phyloP scores from a whole-genome alignment of 73 alveolate genomes.

The Stentor coeruleus region DNA sequence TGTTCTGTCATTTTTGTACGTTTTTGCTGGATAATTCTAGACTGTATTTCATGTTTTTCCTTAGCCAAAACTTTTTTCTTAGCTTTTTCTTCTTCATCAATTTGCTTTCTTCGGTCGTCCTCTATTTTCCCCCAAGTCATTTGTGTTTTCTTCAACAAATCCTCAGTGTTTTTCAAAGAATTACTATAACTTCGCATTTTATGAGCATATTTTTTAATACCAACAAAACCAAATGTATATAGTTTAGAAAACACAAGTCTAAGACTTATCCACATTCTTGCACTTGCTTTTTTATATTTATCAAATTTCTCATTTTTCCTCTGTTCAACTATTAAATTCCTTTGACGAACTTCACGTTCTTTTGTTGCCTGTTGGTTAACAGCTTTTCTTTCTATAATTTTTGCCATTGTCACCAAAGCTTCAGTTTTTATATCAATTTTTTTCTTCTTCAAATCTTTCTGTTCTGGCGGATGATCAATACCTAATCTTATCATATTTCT shows the following conservation, averaged over 20 bases:
- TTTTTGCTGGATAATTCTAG: neutral
- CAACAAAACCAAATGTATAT: no score
- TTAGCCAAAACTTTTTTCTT: neutral
- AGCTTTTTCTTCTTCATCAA: neutral
- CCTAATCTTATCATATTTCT: constrained; percentile 53
- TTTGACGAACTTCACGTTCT: neutral
- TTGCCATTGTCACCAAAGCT: neutral
- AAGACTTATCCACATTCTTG: neutral
- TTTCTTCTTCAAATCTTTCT: neutral
- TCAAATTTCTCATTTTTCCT: neutral
- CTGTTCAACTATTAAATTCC: neutral
- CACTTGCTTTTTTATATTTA: neutral
- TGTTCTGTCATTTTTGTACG: neutral
- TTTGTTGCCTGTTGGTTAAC: neutral
- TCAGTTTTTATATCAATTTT: neutral
- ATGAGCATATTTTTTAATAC: no score
- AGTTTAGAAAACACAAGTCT: no score
- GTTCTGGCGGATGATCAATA: constrained; percentile 30
- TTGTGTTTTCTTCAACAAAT: neutral
- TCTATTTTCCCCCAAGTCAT: neutral
- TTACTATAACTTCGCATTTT: no score
- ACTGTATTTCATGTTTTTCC: neutral
- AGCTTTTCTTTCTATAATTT: neutral
- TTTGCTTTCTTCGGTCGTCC: neutral
- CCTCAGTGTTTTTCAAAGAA: neutral